Conservation (phyloP, 169 alveolate species). For the Plasmodium reichenowi region DNA sequence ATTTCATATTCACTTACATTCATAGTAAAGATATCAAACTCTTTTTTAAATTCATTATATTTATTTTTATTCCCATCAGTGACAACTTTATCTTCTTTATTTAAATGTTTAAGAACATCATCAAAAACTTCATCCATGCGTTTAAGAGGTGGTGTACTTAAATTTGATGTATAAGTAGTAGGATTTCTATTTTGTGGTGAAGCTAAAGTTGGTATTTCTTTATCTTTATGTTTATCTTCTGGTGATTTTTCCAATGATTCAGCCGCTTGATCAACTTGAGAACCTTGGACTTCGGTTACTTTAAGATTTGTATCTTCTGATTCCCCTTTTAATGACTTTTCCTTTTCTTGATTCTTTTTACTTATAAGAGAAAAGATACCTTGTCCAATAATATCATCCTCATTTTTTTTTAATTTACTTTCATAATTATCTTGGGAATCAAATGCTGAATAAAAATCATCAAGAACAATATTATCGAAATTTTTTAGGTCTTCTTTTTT, state of each 20-base stretch:
- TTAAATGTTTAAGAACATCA: conserved; percentile 4
- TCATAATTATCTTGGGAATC: not conserved
- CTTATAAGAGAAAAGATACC: not conserved
- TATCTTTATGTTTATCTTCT: not conserved
- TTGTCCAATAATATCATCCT: not conserved
- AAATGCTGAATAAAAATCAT: not conserved
- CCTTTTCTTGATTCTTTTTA: not conserved
- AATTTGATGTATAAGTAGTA: not conserved
- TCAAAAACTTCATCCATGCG: not conserved
- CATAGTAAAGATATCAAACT: conserved; percentile 5
- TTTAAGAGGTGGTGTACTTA: not conserved
- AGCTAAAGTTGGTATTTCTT: not conserved
- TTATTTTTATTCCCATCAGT: conserved; percentile 2
- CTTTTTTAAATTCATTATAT: conserved; percentile 13
- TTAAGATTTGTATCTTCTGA: too few relatives aligned
- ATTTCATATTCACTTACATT: not conserved
- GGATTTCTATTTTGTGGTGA: not conserved
- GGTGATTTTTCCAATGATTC: not conserved
- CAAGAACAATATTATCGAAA: not conserved
- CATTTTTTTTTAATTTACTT: not conserved
- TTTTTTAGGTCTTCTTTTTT: not conserved
- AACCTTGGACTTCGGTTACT: too few relatives aligned
- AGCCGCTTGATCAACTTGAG: not conserved
- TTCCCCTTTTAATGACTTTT: not conserved
- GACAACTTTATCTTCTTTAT: not conserved